Evolutionary conservation across 2,329 filamentous ascomycete species (phyloP).

Genomic region (Aureobasidium sp.): DNA sequence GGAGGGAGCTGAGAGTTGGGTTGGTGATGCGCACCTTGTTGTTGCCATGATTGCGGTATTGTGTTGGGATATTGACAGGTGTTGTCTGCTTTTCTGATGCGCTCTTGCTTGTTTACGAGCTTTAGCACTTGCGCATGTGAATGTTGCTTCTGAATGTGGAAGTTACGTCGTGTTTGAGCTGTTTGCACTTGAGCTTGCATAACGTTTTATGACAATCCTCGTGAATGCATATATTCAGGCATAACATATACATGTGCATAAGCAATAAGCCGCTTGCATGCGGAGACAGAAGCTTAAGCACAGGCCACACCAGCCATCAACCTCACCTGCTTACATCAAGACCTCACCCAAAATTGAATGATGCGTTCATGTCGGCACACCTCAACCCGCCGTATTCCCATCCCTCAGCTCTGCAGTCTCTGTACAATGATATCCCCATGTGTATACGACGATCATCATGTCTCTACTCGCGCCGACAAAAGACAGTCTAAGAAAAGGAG

Average conservation of each 20-base stretch:
- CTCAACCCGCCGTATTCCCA: neutral
- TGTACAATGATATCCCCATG: neutral
- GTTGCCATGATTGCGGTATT: neutral
- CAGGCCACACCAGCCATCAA: neutral
- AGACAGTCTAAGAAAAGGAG: neutral
- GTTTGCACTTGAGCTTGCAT: neutral
- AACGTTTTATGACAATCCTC: neutral
- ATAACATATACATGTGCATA: neutral
- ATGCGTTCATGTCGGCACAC: constrained; percentile 8
- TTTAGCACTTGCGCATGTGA: neutral
- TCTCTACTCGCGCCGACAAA: neutral
- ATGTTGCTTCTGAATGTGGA: constrained; percentile 6
- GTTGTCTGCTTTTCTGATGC: neutral
- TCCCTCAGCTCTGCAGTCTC: neutral
- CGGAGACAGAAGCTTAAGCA: neutral
- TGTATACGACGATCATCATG: neutral
- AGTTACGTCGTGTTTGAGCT: constrained; percentile 12
- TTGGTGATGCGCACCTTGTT: neutral
- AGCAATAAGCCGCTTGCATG: neutral
- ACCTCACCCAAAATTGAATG: neutral
- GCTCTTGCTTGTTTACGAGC: neutral
- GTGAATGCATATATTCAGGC: neutral
- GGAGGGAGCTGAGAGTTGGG: neutral
- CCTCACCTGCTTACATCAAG: constrained; percentile 8
- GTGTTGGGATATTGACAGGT: neutral